Evolutionary conservation across 2,329 filamentous ascomycete genomes (phyloP).

Genomic region (Aureobasidium pullulans): DNA sequence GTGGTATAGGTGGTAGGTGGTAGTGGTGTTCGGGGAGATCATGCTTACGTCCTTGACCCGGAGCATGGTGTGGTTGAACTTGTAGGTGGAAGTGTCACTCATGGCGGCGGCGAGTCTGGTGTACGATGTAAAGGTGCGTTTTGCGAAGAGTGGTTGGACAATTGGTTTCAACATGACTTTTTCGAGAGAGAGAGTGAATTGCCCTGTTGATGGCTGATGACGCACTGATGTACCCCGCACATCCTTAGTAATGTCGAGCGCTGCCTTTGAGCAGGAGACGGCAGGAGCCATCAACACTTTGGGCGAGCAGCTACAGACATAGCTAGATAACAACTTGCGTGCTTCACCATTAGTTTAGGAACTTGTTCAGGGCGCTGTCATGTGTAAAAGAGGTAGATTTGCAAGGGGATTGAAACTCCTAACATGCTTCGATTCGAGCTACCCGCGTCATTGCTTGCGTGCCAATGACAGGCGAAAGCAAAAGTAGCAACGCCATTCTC

Average conservation of each 20-base stretch:
- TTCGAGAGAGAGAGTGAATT: neutral
- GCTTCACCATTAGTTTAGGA: too few relatives aligned
- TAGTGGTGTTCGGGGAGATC: too few relatives aligned
- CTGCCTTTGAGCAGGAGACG: neutral
- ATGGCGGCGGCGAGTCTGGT: constrained; percentile 27
- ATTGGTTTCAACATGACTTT: constrained; percentile 5
- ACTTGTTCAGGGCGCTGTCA: too few relatives aligned
- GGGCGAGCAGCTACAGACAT: too few relatives aligned
- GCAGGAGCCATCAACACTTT: neutral
- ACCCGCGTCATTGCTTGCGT: neutral
- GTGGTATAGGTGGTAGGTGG: neutral
- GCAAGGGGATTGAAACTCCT: neutral
- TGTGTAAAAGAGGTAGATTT: neutral
- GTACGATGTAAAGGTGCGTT: neutral
- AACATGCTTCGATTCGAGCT: neutral
- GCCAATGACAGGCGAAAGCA: neutral
- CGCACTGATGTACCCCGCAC: constrained; percentile 10
- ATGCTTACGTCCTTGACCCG: constrained; percentile 28
- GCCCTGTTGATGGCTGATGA: neutral
- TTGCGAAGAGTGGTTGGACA: neutral
- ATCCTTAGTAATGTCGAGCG: neutral
- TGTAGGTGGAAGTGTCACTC: constrained; percentile 57
- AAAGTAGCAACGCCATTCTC: neutral
- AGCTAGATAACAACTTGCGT: too few relatives aligned
- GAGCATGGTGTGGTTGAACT: constrained; percentile 53